Evolutionary conservation across 768 basidiomycete species (phyloP).

Genomic region (Royoungia palumana): DNA sequence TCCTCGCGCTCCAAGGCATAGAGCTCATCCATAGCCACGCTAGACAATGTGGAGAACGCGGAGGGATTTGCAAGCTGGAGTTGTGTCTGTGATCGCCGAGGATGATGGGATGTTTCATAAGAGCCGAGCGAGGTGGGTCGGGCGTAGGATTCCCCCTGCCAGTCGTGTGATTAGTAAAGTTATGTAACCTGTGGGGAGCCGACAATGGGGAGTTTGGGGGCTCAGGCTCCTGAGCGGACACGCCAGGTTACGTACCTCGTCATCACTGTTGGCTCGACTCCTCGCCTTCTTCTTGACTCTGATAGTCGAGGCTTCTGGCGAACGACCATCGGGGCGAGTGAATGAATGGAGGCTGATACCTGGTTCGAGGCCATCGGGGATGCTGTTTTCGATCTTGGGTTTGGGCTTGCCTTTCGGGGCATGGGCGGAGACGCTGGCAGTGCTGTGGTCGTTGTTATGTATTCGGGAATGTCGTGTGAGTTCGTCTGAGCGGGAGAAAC

Average conservation of each 20-base stretch:
- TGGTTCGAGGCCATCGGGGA: constrained; percentile 26
- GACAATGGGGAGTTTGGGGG: constrained; percentile 14
- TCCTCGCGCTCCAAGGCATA: constrained; percentile 87
- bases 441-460: constrained; percentile 62
- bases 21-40: constrained; percentile 83
- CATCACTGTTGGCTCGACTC: constrained; percentile 76
- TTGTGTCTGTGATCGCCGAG: constrained; percentile 28
- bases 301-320: constrained; percentile 27
- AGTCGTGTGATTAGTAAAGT: constrained; percentile 15
- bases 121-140: constrained; percentile 51
- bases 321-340: constrained; percentile 12
- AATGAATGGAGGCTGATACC: constrained; percentile 28
- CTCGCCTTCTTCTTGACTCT: constrained; percentile 73
- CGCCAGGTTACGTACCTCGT: constrained; percentile 57
- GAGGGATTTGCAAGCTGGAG: constrained; percentile 34
- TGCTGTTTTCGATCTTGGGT: constrained; percentile 24
- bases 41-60: constrained; percentile 67
- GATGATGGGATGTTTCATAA: constrained; percentile 37
- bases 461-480: constrained; percentile 95
- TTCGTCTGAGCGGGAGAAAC: constrained; percentile 98
- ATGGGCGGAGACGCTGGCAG: constrained; percentile 16
- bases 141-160: constrained; percentile 55
- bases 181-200: constrained; percentile 29
- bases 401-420: constrained; percentile 29
- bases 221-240: not conserved